These are phyloP conservation scores for Dispira simplex DNA, from an alignment of 192 early-diverging fungal genomes.

Conservation along the genomic window DNA sequence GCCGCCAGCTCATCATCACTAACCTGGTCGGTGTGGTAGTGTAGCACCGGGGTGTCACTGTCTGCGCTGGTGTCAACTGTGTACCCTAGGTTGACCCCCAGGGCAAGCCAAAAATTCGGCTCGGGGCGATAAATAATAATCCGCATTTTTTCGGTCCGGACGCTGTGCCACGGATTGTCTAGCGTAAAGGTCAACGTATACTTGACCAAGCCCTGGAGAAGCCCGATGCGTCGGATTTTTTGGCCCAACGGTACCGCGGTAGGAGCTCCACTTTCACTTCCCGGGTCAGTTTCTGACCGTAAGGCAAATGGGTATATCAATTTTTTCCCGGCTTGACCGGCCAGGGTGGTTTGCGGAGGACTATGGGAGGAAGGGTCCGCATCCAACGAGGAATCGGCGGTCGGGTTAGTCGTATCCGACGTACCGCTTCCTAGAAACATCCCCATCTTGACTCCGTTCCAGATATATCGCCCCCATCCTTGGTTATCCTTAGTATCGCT, in stretches of 20 bases:
- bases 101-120: conserved; percentile 1
- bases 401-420: too few species aligned
- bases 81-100: not conserved
- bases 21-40: not conserved
- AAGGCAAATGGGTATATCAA: too few species aligned
- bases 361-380: too few species aligned
- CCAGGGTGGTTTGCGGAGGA: too few species aligned
- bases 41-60: too few species aligned
- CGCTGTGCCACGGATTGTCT: not conserved
- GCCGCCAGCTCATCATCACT: conserved; percentile 6
- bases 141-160: not conserved
- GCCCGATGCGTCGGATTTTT: conserved; percentile 57
- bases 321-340: too few species aligned
- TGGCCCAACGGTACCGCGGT: conserved; percentile 51
- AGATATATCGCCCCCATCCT: conserved; percentile 18
- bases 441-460: conserved; percentile 2
- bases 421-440: too few species aligned
- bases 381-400: too few species aligned
- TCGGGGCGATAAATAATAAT: conserved; percentile 8
- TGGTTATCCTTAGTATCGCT: conserved; percentile 7
- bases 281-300: not conserved
- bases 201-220: conserved; percentile 53
- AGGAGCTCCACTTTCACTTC: not conserved
- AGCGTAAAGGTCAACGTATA: conserved; percentile 35
- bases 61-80: not conserved